Evolutionary conservation across 169 alveolate species (phyloP).

Genomic region (Plasmodium berghei): DNA sequence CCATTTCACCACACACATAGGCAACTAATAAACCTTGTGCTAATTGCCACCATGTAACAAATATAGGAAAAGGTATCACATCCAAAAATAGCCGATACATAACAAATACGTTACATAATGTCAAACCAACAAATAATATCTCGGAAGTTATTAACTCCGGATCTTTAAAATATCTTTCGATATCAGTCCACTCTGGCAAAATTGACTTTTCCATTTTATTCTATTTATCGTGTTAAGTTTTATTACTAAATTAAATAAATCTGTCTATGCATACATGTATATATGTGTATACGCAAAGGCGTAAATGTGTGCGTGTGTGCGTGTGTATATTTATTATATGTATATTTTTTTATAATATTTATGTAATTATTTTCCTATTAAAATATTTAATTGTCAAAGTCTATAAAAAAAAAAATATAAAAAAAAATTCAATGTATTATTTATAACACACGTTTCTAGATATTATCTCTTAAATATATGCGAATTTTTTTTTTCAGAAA

Average conservation of each 20-base stretch:
- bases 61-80: conserved; percentile 92
- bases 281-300: conserved; percentile 7
- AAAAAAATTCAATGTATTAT: conserved; percentile 8
- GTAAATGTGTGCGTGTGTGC: background rate
- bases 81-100: conserved; percentile 91
- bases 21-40: conserved; percentile 93
- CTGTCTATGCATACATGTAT: conserved; percentile 31
- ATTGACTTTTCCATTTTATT: conserved; percentile 56
- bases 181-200: conserved; percentile 84
- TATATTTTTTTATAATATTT: conserved; percentile 9
- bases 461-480: conserved; percentile 1
- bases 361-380: conserved; percentile 17
- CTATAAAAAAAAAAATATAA: conserved; percentile 30
- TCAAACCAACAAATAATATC: conserved; percentile 88
- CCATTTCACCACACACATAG: conserved; percentile 93
- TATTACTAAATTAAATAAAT: background rate
- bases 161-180: conserved; percentile 89
- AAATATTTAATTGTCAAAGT: conserved; percentile 21
- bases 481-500: conserved; percentile 1
- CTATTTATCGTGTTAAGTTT: background rate
- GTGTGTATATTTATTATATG: background rate
- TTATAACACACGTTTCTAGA: conserved; percentile 1
- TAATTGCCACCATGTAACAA: conserved; percentile 95
- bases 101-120: conserved; percentile 92
- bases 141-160: conserved; percentile 92